These are phyloP conservation scores for Aegilops longissima DNA, from an alignment of 176 grass and related monocot species.

Conservation along the genomic window DNA sequence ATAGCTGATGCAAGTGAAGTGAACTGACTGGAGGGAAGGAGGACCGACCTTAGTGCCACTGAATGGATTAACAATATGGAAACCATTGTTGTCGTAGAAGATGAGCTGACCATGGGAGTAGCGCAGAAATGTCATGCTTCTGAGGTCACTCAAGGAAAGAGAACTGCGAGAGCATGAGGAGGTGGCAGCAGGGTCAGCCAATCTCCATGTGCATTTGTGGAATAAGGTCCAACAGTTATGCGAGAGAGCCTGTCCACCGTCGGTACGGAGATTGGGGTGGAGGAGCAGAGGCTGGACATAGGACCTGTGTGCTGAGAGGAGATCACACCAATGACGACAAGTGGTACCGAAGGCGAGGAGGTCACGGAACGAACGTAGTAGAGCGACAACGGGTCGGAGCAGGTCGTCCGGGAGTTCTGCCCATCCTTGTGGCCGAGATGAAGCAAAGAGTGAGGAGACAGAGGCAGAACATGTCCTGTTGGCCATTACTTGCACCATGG, in stretches of 20 bases:
- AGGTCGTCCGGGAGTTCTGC: neutral
- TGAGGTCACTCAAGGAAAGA: neutral
- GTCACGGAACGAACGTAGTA: neutral
- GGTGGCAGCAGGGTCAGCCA: neutral
- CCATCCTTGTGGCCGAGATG: neutral
- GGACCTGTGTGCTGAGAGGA: neutral
- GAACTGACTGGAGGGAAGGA: neutral
- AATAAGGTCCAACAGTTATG: neutral
- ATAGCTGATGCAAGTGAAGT: neutral
- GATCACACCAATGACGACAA: neutral
- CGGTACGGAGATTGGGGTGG: neutral
- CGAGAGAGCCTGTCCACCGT: neutral
- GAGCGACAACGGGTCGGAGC: neutral
- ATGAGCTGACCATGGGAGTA: neutral
- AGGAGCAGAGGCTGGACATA: neutral
- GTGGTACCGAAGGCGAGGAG: neutral
- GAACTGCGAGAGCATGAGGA: neutral
- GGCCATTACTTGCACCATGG: neutral
- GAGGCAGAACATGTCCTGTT: neutral
- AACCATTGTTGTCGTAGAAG: neutral
- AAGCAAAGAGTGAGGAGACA: neutral
- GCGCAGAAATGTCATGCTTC: neutral
- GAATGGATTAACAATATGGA: neutral
- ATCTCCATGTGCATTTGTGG: neutral
- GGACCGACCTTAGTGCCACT: neutral